Conservation (phyloP, 768 basidiomycete species). For the Trametes maxima region DNA sequence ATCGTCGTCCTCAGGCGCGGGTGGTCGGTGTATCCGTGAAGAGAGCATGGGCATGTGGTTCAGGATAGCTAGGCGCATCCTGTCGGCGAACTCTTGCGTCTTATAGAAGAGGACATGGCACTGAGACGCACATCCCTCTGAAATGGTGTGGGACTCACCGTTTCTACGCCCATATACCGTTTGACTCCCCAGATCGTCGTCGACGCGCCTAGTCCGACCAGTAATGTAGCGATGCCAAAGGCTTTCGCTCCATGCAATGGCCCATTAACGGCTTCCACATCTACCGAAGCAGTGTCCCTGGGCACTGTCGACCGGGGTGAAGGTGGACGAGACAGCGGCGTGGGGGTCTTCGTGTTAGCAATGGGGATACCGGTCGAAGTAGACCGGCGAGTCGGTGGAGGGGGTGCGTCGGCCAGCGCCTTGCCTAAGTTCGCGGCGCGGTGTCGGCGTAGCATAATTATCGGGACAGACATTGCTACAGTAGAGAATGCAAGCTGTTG, state of each 20-base stretch:
- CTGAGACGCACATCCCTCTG: no score
- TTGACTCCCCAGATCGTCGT: slow-evolving; percentile 52
- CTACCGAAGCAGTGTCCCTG: neutral
- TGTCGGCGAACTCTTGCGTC: slow-evolving; percentile 61
- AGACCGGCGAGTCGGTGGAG: slow-evolving; percentile 22
- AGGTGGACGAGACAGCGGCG: neutral
- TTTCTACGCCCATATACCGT: slow-evolving; percentile 51
- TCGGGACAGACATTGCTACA: slow-evolving; percentile 34
- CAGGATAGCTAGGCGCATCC: slow-evolving; percentile 54
- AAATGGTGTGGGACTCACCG: no score
- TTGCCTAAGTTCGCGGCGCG: slow-evolving; percentile 16
- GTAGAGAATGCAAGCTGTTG: slow-evolving; percentile 36
- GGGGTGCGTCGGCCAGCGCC: slow-evolving; percentile 24
- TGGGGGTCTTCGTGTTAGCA: slow-evolving; percentile 3
- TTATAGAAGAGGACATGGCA: slow-evolving; percentile 31
- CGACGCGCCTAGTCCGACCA: slow-evolving; percentile 53
- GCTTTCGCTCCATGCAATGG: slow-evolving; percentile 63
- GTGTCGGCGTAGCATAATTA: slow-evolving; percentile 34
- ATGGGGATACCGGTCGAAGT: slow-evolving; percentile 4
- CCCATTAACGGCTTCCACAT: slow-evolving; percentile 46
- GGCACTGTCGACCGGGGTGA: neutral
- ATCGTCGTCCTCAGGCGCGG: slow-evolving; percentile 30
- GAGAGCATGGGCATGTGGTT: slow-evolving; percentile 51
- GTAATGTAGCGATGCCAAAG: slow-evolving; percentile 62
- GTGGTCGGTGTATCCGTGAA: slow-evolving; percentile 52